phyloP scores from a whole-genome alignment of 2,329 filamentous ascomycete genomes.

The Parastagonospora nodorum region DNA sequence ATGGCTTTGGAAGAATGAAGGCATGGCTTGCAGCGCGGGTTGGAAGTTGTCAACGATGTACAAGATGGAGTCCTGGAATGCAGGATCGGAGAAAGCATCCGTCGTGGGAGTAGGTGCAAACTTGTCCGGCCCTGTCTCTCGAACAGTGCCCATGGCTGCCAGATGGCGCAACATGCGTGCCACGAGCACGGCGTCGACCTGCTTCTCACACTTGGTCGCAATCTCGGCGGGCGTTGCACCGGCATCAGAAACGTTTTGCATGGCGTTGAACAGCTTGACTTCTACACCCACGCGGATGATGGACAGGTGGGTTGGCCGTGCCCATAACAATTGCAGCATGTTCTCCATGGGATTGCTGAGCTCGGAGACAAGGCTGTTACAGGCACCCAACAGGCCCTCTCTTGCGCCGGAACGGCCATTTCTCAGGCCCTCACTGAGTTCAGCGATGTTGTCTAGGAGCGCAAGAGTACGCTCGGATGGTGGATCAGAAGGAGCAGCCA shows the following conservation, averaged over 20 bases:
- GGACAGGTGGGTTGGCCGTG: conserved; percentile 26
- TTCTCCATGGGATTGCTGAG: conserved; percentile 30
- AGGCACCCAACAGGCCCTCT: conserved; percentile 24
- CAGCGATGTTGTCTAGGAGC: conserved; percentile 24
- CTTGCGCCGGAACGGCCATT: conserved; percentile 19
- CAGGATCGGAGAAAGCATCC: conserved; percentile 16
- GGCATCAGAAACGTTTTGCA: conserved; percentile 9
- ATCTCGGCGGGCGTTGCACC: conserved; percentile 20
- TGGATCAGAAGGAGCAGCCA: conserved; percentile 1
- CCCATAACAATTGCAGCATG: conserved; percentile 27
- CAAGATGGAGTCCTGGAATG: conserved; percentile 28
- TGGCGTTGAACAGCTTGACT: conserved; percentile 28
- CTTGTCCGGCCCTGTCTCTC: conserved; percentile 19
- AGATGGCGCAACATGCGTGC: conserved; percentile 35
- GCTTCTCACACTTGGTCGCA: conserved; percentile 14
- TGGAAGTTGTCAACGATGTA: conserved; percentile 28
- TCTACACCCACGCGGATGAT: conserved; percentile 26
- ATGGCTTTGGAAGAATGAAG: conserved; percentile 21
- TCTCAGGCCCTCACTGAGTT: conserved; percentile 22
- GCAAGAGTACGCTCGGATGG: conserved; percentile 17
- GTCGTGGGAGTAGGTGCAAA: conserved; percentile 25
- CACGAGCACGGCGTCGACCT: conserved; percentile 25
- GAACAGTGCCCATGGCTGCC: conserved; percentile 28
- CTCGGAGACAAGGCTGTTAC: conserved; percentile 27
- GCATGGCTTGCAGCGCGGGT: conserved; percentile 20